Base-by-base conservation (phyloP, 2,329 filamentous ascomycete genomes). In the Albifimbria verrucaria region DNA sequence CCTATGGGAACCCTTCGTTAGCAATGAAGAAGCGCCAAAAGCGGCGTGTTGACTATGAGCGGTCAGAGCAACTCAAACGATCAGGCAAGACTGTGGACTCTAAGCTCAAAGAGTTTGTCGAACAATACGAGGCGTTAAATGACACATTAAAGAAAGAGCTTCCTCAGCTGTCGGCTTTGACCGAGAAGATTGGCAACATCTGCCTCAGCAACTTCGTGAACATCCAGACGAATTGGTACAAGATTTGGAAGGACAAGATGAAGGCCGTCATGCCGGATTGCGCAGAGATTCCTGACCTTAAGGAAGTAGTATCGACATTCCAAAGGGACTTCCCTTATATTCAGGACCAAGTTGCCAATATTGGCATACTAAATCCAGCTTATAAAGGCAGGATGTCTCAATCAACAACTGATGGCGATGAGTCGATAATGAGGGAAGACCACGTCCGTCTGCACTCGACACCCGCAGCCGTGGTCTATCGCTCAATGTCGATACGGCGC, bases 1-100 rank as follows among this genome's bases (percentile, higher is more conserved):
- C 90, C 9, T 92, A 96, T 63, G 86, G 89, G 50, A 89, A 90
- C 32, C 92, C 93, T 2, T 89, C 92, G 48, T 82, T 92, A 54
- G 88, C 94, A 4, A 96, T 97, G 84, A 90, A 92, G 66, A 96
- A 97, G 74, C 88, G 94, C 22, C 88, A 92, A 62, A 97, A 97
- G 76, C 87, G 90, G n/a, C 82, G 95, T 15, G 76, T 93, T 17
- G 92, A 97, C 65, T 97, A 90, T 69, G 90, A 93, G 59, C 89
- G 89, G 60, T 90, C 84, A 61, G 86, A 90, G 64, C 83, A 88
- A 60, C 79, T 92, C 54, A 87, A 88, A 64, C 89, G 91, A 44
- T 80, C 84, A 28, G 90, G 91, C 57, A 92, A 95, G 70, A 95
- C 90, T 61, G 79, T 91, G 12, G 93, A 97, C 68, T 88, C 91